phyloP scores from a whole-genome alignment of 805 yeast genomes.

The Hanseniaspora jakobsenii region DNA sequence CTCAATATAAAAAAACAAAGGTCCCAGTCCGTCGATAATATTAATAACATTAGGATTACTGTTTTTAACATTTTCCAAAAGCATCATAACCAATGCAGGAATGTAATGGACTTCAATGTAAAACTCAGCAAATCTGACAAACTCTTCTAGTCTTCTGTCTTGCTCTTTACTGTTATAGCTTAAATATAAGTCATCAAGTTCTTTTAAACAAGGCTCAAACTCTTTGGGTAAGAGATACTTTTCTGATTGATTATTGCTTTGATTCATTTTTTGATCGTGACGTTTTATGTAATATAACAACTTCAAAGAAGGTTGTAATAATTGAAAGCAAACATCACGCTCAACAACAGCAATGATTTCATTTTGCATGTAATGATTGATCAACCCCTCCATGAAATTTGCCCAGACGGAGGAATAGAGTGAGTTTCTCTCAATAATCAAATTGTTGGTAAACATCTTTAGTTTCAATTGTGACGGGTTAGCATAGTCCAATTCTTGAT shows the following conservation, averaged over 20 bases:
- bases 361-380: slow-evolving; percentile 29
- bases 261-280: slow-evolving; percentile 27
- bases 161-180: slow-evolving; percentile 29
- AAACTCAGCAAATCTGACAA: slow-evolving; percentile 30
- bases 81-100: slow-evolving; percentile 26
- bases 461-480: slow-evolving; percentile 18
- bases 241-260: slow-evolving; percentile 27
- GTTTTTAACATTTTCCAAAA: slow-evolving; percentile 23
- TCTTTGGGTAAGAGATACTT: slow-evolving; percentile 29
- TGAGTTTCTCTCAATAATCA: slow-evolving; percentile 26
- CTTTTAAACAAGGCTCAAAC: slow-evolving; percentile 27
- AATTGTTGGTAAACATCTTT: slow-evolving; percentile 19
- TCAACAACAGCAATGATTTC: slow-evolving; percentile 29
- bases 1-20: slow-evolving; percentile 29
- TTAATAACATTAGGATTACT: slow-evolving; percentile 27
- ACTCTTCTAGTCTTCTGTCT: slow-evolving; percentile 29
- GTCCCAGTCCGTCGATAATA: slow-evolving; percentile 28
- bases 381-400: slow-evolving; percentile 30
- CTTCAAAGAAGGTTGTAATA: slow-evolving; percentile 18
- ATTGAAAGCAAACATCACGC: slow-evolving; percentile 29
- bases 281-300: slow-evolving; percentile 21
- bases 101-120: slow-evolving; percentile 28
- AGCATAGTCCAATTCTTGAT: slow-evolving; percentile 7
- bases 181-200: slow-evolving; percentile 29
- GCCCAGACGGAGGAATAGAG: slow-evolving; percentile 31